A percentile compares a stretch with the other conserved stretches of the same genome.
Conservation (phyloP, 306 rosid species). For the Vigna reflexopilosa region DNA sequence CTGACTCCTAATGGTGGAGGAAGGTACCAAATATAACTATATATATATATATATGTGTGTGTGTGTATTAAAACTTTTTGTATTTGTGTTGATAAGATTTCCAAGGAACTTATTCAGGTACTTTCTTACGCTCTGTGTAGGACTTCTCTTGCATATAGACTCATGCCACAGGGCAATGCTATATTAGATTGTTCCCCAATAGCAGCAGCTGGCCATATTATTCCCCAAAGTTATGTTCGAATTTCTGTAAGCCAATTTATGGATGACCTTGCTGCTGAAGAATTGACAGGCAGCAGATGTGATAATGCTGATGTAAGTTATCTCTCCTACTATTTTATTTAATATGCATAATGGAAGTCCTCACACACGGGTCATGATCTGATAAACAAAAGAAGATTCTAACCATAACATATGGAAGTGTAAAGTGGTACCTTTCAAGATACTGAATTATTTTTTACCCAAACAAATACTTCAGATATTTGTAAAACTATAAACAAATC, state of each 20-base stretch:
- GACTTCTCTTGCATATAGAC: conserved; percentile 93
- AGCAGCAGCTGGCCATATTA: conserved; percentile 94
- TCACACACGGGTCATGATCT: background rate
- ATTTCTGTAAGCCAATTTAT: conserved; percentile 99
- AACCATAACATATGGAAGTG: conserved; percentile 14
- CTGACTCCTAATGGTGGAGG: conserved; percentile 66
- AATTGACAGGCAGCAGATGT: conserved; percentile 67
- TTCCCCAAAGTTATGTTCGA: conserved; percentile 87
- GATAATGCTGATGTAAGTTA: conserved; percentile 71
- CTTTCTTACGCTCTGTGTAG: conserved; percentile 57
- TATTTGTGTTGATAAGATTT: conserved; percentile 34
- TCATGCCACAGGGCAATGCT: conserved; percentile 96
- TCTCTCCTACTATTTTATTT: conserved; percentile 42
- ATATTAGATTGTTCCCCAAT: conserved; percentile 92
- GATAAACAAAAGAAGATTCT: conserved; percentile 26
- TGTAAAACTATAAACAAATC: background rate
- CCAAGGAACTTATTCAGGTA: conserved; percentile 47
- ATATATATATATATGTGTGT: background rate
- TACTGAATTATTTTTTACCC: conserved; percentile 19
- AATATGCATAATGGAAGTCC: conserved; percentile 14
- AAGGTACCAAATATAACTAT: conserved; percentile 58
- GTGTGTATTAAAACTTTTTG: background rate
- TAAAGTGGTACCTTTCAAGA: conserved; percentile 36
- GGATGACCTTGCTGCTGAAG: conserved; percentile 98
- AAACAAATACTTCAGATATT: conserved; percentile 6